Base-by-base conservation (phyloP, 192 early-diverging fungal genomes). In the Linnemannia zychae region DNA sequence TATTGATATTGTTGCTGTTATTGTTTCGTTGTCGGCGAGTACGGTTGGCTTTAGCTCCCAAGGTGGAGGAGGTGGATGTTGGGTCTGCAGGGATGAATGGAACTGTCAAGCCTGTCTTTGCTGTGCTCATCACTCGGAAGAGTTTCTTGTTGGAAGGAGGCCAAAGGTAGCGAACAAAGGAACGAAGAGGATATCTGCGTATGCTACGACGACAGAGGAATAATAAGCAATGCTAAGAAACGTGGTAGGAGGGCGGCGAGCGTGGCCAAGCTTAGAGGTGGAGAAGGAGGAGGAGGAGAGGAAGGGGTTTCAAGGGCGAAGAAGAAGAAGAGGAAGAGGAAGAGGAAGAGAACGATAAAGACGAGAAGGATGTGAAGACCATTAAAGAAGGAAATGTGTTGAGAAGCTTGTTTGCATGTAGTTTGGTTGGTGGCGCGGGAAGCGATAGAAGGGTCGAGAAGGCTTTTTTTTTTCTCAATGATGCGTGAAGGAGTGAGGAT, bases 51-150 rank as follows among this genome's bases (percentile, higher is more conserved):
- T 85, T 79, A 16, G n/a, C 52, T 57, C 52, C 52, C 52, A 57
- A 57, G 52, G 52, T 24, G 4, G 46, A 72, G 13, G 79, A 74
- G 38, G 72, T n/a, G 1, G 80, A 71, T 53, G 77, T 18, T 15
- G 75, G 57, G 76, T 83, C 81, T 49, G 77, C 57, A 72, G 83
- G 74, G 33, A 71, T 79, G 83, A 66, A 85, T 72, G 83, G 78
- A 76, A 75, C 83, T 67, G 74, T 76, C 78, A 85, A 85, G 53
- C 83, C 83, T 75, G 83, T 78, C 83, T 85, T 85, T 85, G 76
- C 83, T 79, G 83, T 85, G 83, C 83, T 85, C 83, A 85, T 85
- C 77, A 85, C 83, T 84, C 76, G 71, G 47, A 50, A 31, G 48
- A 33, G 50, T 47, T 37, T 65, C 18, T n/a, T 53, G 65, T 48